phyloP scores from a whole-genome alignment of 2,329 filamentous ascomycete species.

The Leptographium flavum region DNA sequence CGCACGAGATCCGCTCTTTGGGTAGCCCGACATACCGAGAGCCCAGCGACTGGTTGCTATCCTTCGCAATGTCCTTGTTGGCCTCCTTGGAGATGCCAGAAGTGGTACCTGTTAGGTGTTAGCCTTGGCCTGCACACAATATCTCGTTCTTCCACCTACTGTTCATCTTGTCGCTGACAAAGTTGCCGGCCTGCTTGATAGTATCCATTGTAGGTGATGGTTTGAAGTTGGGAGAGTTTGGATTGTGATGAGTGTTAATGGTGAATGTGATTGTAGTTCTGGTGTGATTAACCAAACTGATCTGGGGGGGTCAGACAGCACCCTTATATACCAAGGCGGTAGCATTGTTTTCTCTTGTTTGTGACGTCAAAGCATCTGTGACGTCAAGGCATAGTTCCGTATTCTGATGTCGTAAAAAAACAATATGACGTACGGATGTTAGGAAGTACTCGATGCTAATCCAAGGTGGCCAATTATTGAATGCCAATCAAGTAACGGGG shows the following conservation, averaged over 20 bases:
- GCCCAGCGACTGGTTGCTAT: constrained; percentile 28
- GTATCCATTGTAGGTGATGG: constrained; percentile 22
- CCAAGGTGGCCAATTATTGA: too few relatives aligned
- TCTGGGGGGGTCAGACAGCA: background rate
- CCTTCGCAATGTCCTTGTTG: constrained; percentile 47
- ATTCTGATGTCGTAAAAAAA: too few relatives aligned
- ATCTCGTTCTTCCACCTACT: constrained; percentile 17
- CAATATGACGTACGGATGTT: too few relatives aligned
- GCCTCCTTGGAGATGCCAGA: constrained; percentile 36
- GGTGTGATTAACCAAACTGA: background rate
- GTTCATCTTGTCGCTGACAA: constrained; percentile 41
- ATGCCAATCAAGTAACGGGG: too few relatives aligned
- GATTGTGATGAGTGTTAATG: background rate
- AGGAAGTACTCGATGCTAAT: too few relatives aligned
- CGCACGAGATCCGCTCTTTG: background rate
- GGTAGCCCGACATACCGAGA: constrained; percentile 24
- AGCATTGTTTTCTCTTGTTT: too few relatives aligned
- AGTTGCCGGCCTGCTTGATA: constrained; percentile 40
- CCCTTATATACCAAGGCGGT: constrained; percentile 1
- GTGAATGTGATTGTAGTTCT: background rate
- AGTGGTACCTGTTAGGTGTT: constrained; percentile 19
- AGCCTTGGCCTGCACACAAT: background rate
- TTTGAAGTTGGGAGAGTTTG: background rate
- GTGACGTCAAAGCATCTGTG: too few relatives aligned
- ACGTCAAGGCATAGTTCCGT: too few relatives aligned